These are phyloP conservation scores for Apiotrichum siamense DNA, from an alignment of 1,284 basidiomycete species.

Conservation along the genomic window DNA sequence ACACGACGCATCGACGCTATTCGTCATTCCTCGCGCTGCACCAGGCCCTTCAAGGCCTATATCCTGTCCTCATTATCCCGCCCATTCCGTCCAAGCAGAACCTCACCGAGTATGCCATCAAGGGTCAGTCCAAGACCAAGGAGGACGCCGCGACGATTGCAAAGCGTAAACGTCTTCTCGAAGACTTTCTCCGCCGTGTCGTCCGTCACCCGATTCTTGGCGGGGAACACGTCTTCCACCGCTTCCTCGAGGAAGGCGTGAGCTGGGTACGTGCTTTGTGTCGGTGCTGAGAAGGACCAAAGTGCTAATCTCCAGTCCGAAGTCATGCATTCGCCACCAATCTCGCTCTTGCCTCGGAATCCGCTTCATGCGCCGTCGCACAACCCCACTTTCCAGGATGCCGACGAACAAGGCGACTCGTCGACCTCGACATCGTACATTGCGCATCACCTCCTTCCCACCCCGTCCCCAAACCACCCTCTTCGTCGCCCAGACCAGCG, in stretches of 20 bases:
- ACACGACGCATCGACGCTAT: constrained; percentile 84
- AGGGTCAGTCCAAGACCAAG: constrained; percentile 86
- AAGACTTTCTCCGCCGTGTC: constrained; percentile 87
- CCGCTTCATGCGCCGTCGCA: constrained; percentile 91
- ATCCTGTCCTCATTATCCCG: constrained; percentile 94
- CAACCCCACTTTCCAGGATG: constrained; percentile 63
- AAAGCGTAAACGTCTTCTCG: constrained; percentile 85
- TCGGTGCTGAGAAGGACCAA: background rate
- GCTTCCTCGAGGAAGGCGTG: constrained; percentile 90
- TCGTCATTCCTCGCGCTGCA: constrained; percentile 96
- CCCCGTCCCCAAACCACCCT: constrained; percentile 78
- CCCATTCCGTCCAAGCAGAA: constrained; percentile 97
- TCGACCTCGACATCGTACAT: constrained; percentile 36
- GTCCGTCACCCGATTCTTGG: constrained; percentile 86
- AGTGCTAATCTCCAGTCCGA: constrained; percentile 58
- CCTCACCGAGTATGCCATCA: constrained; percentile 92
- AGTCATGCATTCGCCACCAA: constrained; percentile 82
- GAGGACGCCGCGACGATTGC: constrained; percentile 92
- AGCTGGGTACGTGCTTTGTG: constrained; percentile 64
- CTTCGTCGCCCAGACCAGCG: constrained; percentile 83
- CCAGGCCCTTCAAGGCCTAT: constrained; percentile 73
- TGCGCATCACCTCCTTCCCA: constrained; percentile 59
- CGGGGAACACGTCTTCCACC: constrained; percentile 88
- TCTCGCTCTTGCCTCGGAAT: constrained; percentile 88
- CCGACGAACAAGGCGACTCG: constrained; percentile 28